phyloP scores from a whole-genome alignment of 805 yeast species.

The Tanozyma kutaoensis region DNA sequence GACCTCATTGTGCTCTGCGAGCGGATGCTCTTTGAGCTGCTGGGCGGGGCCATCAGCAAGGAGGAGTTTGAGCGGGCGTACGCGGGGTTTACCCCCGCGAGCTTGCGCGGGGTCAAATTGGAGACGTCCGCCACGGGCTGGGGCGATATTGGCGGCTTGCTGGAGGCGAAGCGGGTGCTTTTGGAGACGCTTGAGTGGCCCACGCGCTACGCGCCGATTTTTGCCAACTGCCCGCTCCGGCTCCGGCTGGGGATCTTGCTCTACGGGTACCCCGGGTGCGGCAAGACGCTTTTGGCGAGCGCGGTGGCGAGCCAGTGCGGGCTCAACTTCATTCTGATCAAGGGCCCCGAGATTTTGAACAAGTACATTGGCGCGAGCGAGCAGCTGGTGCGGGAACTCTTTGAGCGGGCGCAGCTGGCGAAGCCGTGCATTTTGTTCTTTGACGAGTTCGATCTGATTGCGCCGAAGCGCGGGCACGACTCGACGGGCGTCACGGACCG shows the following conservation, averaged over 20 bases:
- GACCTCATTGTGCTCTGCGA: slow-evolving; percentile 66
- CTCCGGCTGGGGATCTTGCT: slow-evolving; percentile 80
- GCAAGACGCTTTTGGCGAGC: slow-evolving; percentile 84
- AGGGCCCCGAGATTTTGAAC: slow-evolving; percentile 91
- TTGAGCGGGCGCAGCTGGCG: slow-evolving; percentile 89
- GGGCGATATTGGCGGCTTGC: slow-evolving; percentile 84
- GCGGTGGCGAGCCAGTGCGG: slow-evolving; percentile 94
- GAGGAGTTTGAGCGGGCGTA: slow-evolving; percentile 41
- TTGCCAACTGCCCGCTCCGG: slow-evolving; percentile 74
- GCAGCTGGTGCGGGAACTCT: slow-evolving; percentile 84
- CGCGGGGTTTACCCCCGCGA: slow-evolving; percentile 64
- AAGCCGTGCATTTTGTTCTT: slow-evolving; percentile 88
- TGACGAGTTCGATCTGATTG: slow-evolving; percentile 94
- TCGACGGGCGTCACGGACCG: slow-evolving; percentile 97
- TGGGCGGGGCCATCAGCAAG: slow-evolving; percentile 8
- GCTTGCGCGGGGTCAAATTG: slow-evolving; percentile 74
- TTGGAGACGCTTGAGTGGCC: slow-evolving; percentile 96
- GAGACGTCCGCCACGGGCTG: slow-evolving; percentile 68
- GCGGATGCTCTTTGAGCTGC: slow-evolving; percentile 45
- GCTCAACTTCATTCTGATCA: slow-evolving; percentile 79
- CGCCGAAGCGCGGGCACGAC: slow-evolving; percentile 96
- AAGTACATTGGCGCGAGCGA: slow-evolving; percentile 97
- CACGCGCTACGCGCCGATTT: slow-evolving; percentile 90
- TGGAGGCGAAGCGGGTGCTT: slow-evolving; percentile 59
- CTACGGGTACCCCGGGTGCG: slow-evolving; percentile 97